Conservation (phyloP, 345 rosid genomes). For the Eucalyptus tenuipes region DNA sequence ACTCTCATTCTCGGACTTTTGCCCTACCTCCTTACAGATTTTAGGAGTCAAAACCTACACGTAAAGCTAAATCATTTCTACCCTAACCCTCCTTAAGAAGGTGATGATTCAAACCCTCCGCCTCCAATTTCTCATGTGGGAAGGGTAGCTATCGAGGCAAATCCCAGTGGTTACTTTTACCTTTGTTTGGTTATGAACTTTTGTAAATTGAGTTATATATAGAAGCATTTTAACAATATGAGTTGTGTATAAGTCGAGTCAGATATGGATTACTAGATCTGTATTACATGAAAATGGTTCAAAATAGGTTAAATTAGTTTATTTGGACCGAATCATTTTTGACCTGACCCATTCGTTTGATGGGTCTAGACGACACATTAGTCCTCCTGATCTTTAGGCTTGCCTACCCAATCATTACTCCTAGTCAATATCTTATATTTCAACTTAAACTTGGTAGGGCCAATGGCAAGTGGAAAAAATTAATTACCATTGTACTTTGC, state of each 20-base stretch:
- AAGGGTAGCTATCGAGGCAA: accelerated
- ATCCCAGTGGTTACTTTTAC: too few relatives aligned
- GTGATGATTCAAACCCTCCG: too few relatives aligned
- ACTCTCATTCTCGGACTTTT: accelerated
- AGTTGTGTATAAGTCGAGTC: accelerated
- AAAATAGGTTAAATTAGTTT: background rate
- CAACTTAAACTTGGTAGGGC: background rate
- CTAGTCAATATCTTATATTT: background rate
- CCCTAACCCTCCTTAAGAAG: accelerated
- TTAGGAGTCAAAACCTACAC: accelerated
- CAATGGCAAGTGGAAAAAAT: background rate
- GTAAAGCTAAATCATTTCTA: too few relatives aligned
- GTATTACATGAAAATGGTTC: too few relatives aligned
- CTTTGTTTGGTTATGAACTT: background rate
- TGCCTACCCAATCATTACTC: background rate
- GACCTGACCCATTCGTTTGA: accelerated
- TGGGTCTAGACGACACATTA: background rate
- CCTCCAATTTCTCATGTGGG: too few relatives aligned
- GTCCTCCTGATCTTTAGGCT: background rate
- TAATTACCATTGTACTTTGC: background rate
- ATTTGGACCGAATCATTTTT: background rate
- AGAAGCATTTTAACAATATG: accelerated
- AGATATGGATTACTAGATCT: accelerated
- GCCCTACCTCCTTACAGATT: accelerated
- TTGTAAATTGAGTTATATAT: too few relatives aligned